These are phyloP conservation scores for Diaporthe eres DNA, from an alignment of 2,329 filamentous ascomycete genomes.

Conservation along the genomic window DNA sequence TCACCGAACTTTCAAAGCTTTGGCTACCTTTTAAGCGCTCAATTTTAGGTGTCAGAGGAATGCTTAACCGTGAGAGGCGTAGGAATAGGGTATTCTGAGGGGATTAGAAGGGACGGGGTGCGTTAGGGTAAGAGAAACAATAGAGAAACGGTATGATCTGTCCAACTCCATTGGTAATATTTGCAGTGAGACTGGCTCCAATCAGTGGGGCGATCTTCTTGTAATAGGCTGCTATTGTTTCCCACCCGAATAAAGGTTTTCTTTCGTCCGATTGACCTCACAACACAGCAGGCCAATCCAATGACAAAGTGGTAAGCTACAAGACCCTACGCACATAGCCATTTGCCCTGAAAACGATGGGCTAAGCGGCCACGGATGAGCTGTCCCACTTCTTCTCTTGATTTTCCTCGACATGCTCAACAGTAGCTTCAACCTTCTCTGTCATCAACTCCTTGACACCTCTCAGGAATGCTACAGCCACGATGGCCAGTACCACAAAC, in stretches of 20 bases:
- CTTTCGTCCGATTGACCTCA: background rate
- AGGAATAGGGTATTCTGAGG: too few relatives aligned
- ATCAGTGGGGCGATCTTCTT: background rate
- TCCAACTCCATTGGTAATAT: background rate
- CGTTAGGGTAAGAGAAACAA: background rate
- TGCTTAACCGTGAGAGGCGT: too few relatives aligned
- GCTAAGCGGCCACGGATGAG: slow-evolving; percentile 4
- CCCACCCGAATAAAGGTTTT: background rate
- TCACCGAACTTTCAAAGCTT: too few relatives aligned
- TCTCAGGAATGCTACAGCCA: slow-evolving; percentile 59
- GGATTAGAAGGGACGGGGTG: too few relatives aligned
- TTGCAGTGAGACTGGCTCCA: background rate
- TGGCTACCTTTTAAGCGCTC: too few relatives aligned
- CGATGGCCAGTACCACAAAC: slow-evolving; percentile 64
- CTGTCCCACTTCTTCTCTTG: background rate
- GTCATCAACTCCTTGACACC: slow-evolving; percentile 67
- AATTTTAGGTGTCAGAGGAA: too few relatives aligned
- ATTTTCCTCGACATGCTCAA: slow-evolving; percentile 53
- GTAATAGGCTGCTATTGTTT: background rate
- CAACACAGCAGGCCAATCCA: too few relatives aligned
- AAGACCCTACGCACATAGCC: background rate
- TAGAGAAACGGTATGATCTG: background rate
- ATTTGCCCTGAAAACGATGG: background rate
- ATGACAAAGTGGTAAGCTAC: too few relatives aligned
- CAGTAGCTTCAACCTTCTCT: slow-evolving; percentile 66